Evolutionary conservation across 495 filamentous ascomycete species (phyloP), one percentile per base, ranked within the genome.

Genomic region (Aspergillus hancockii): DNA sequence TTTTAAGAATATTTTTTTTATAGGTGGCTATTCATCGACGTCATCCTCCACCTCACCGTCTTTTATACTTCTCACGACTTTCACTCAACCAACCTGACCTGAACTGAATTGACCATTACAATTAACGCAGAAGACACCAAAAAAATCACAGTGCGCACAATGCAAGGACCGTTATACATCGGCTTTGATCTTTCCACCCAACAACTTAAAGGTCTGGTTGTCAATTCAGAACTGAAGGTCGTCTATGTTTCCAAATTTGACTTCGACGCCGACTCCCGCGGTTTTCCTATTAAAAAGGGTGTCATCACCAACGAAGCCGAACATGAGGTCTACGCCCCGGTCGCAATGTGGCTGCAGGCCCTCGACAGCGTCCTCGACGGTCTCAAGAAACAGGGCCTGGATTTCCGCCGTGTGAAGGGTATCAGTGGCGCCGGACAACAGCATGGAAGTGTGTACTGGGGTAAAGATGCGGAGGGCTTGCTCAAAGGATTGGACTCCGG

Each of bases 141-240:
- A 41, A 18, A 7, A 41, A 6, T 1, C 12, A n/a, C 5, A n/a
- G 16, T n/a, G 21, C 8, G 38, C 51, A 58, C 28, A 64, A 81
- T 78, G 74, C 64, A 74, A 47, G 77, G 74, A 18, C 87, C 90
- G 14, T 79, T 95, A 55, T 97, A 96, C 63, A 82, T 97, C 57
- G 93, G 93, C 43, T 93, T 97, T 70, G 93, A 98, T 72, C 89
- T 98, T 49, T 96, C 92, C 25, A 98, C 94, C 57, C 94, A 97
- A 74, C 92, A 97, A 70, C 80, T 97, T 28, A 98, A 98, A 81
- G 91, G 90, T 46, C 84, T 98, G 63, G 88, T 90, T 52, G 88
- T 96, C 59, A 85, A 87, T 43, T 90, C 91, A 10, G 88, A 73
- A 22, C 67, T 80, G n/a, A 78, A 80, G 55, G 75, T 78, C 47